Evolutionary conservation across 2,329 filamentous ascomycete species (phyloP), one percentile per base, ranked within the genome.

Genomic region (Sphaceloma murrayae): DNA sequence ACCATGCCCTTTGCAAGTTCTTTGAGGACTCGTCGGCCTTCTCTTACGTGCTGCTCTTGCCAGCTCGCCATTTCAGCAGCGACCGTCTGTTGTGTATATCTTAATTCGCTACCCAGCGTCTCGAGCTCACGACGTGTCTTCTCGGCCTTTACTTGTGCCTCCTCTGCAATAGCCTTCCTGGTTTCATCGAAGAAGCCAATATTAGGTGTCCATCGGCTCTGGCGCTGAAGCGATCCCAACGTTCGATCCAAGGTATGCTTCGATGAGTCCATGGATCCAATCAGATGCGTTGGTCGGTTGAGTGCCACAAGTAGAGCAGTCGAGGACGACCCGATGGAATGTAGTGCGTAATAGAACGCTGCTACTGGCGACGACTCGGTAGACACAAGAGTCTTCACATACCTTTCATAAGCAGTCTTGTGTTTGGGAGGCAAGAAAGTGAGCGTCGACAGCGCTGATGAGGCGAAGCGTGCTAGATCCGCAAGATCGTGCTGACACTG

Each of bases 81-180:
- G 17, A 96, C 89, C 10, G 89, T 86, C 62, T 93, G 85, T 65
- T 95, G 89, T 36, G 88, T 94, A 62, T 91, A 94, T 39, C 86
- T 70, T 45, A 98, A 67, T 62, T 98, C 91, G 42, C 77, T 77
- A 0, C 82, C 80, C n/a, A 94, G 64, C 32, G 78, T 75, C 14
- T 80, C 75, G 8, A 85, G 74, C 58, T 95, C 85, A 13, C 71
- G 64, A 51, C 80, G 75, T 16, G 76, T 77, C 51, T 80, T 78
- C 10, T 76, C 73, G 27, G 85, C 84, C 54, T 83, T 85, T 52
- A 84, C 81, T 64, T 87, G 84, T 32, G 85, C 83, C 47, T 96
- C 91, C 51, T 86, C 81, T 54, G 87, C 82, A 7, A 87, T 72
- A 21, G 85, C 78, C 58, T 84, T 80, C 14, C 89, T 74, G 1